Evolutionary conservation across 169 alveolate species (phyloP).

Genomic region (Theileria luwenshuni): DNA sequence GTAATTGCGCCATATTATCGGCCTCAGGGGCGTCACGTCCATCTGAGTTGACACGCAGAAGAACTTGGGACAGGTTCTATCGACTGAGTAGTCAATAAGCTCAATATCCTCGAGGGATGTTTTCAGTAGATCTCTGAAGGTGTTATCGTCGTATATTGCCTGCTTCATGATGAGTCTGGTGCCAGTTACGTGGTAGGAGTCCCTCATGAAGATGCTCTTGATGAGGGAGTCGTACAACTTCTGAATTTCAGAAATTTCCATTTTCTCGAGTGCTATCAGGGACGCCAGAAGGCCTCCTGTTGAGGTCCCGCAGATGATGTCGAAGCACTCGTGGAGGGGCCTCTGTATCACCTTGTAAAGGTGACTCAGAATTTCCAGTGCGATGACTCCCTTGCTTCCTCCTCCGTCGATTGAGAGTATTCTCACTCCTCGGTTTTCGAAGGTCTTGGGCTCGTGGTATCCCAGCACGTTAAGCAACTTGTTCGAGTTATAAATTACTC

Average conservation of each 20-base stretch:
- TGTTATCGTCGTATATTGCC: slow-evolving; percentile 79
- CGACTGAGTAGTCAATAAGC: slow-evolving; percentile 83
- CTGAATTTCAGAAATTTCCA: slow-evolving; percentile 71
- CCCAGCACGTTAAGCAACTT: slow-evolving; percentile 63
- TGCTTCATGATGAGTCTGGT: slow-evolving; percentile 77
- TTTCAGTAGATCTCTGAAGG: slow-evolving; percentile 65
- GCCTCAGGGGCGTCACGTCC: slow-evolving; percentile 74
- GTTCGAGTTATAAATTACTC: slow-evolving; percentile 46
- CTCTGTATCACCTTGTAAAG: slow-evolving; percentile 47
- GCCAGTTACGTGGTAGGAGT: slow-evolving; percentile 68
- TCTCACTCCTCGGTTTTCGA: slow-evolving; percentile 66
- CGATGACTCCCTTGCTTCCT: slow-evolving; percentile 83
- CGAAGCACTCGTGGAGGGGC: slow-evolving; percentile 80
- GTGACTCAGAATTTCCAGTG: slow-evolving; percentile 76
- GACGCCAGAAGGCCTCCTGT: slow-evolving; percentile 85
- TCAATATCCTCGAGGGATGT: slow-evolving; percentile 70
- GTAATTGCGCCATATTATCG: slow-evolving; percentile 80
- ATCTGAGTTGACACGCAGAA: slow-evolving; percentile 79
- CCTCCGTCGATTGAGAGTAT: slow-evolving; percentile 86
- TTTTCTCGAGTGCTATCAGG: slow-evolving; percentile 78
- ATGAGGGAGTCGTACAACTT: slow-evolving; percentile 76
- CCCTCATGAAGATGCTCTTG: slow-evolving; percentile 76
- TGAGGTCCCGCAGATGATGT: slow-evolving; percentile 85
- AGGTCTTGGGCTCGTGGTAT: slow-evolving; percentile 36
- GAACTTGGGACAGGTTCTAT: slow-evolving; percentile 77